Conservation (phyloP, 169 alveolate species). For the Cryptosporidium meleagridis region DNA sequence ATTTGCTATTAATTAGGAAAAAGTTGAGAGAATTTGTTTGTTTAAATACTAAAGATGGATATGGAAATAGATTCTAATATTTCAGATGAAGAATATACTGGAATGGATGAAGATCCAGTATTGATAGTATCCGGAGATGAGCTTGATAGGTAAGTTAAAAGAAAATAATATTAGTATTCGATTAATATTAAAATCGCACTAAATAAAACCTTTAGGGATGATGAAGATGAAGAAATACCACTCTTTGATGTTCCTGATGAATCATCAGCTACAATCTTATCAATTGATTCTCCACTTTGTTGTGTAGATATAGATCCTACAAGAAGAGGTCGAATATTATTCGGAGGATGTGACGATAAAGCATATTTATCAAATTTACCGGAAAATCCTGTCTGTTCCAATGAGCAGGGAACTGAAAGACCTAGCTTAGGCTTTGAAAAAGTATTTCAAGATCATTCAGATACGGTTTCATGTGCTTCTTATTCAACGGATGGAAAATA, state of each 20-base stretch:
- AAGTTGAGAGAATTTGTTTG: neutral
- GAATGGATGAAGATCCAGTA: slow-evolving; percentile 27
- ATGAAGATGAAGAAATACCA: slow-evolving; percentile 37
- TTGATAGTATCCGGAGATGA: slow-evolving; percentile 44
- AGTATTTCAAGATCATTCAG: slow-evolving; percentile 61
- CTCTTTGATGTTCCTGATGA: slow-evolving; percentile 55
- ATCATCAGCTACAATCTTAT: slow-evolving; percentile 53
- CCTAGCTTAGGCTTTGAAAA: neutral
- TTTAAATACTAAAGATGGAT: neutral
- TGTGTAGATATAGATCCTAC: slow-evolving; percentile 47
- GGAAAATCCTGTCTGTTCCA: neutral
- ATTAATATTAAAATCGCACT: neutral
- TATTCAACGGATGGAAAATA: slow-evolving; percentile 73
- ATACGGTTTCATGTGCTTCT: slow-evolving; percentile 73
- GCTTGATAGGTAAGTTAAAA: slow-evolving; percentile 31
- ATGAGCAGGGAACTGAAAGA: neutral
- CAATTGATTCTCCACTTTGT: slow-evolving; percentile 33
- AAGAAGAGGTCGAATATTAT: slow-evolving; percentile 19
- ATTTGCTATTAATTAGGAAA: neutral
- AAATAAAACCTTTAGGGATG: neutral
- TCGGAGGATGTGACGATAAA: slow-evolving; percentile 74
- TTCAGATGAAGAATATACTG: slow-evolving; percentile 19
- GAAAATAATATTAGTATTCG: neutral
- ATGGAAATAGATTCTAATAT: slow-evolving; percentile 62
- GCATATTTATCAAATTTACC: slow-evolving; percentile 59